Evolutionary conservation across 2,329 filamentous ascomycete genomes (phyloP).

Genomic region (Helicocarpus griseus): DNA sequence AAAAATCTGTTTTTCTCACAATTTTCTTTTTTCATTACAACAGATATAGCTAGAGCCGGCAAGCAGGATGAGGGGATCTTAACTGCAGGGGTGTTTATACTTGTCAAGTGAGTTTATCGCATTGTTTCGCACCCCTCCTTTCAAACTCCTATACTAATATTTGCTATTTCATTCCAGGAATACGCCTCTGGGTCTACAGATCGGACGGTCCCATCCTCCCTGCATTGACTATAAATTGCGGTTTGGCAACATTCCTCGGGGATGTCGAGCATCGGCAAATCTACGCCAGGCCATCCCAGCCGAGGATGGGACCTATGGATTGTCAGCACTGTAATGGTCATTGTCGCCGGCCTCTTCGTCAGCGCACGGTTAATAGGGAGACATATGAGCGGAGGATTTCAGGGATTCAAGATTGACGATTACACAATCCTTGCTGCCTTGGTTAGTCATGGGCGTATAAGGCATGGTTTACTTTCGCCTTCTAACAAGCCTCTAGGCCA

Average conservation of each 20-base stretch:
- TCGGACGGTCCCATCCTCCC: background rate
- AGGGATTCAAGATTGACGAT: constrained; percentile 15
- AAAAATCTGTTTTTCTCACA: too few species aligned
- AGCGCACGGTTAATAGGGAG: constrained; percentile 13
- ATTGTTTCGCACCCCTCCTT: background rate
- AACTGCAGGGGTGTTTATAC: background rate
- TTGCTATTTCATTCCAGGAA: background rate
- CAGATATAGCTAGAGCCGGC: background rate
- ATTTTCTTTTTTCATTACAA: background rate
- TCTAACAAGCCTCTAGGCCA: constrained; percentile 6
- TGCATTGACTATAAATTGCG: background rate
- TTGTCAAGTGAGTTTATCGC: background rate
- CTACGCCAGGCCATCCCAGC: constrained; percentile 12
- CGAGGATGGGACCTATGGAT: constrained; percentile 17
- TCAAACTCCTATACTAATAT: background rate
- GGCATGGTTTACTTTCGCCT: background rate
- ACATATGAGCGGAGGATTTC: constrained; percentile 11
- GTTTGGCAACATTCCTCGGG: background rate
- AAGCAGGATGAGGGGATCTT: background rate
- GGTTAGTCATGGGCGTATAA: constrained; percentile 6
- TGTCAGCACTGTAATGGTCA: constrained; percentile 15
- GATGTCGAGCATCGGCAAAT: background rate
- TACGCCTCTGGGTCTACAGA: background rate
- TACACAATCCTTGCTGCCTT: constrained; percentile 17
- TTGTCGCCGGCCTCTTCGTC: constrained; percentile 16